Base-by-base conservation (phyloP, 768 basidiomycete genomes). In the Boletus pseudo-olivaceus region DNA sequence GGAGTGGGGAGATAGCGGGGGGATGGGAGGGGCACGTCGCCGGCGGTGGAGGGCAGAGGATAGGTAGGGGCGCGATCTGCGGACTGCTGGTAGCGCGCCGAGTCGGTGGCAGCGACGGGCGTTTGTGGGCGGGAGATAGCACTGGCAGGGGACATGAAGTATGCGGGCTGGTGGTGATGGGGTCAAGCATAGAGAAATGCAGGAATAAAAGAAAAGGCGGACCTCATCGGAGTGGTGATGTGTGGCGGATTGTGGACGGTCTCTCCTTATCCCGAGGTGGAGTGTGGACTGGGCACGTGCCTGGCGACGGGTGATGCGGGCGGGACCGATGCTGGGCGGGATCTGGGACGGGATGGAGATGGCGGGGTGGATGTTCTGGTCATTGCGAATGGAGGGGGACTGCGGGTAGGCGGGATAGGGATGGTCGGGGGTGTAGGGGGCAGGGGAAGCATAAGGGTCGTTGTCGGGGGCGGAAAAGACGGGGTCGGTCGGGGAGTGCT, bases 271-370 rank as follows among this genome's bases (percentile, higher is more conserved):
- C 15, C 66, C 69, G 11, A 72, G 67, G 58, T 72, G 69, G 59
- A 71, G 67, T 23, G 69, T 55, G 40, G 66, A 62, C 33, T 67
- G 66, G 20, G 66, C 67, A 62, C 72, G 72, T 67, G 69, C 72
- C 59, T 77, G 78, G 38, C 78, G 71, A 39, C 82, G 77, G 38
- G 76, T 76, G 47, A 73, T 69, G 55, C 83, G 79, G 56, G 71
- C 70, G 44, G 83, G 82, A 0, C 82, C 83, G 56, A 81, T 76
- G 69, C 75, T 81, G 30, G 79, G 70, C 12, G 78, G 72, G 37
- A 81, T 70, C 68, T 81, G 81, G 4, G 68, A 51, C 35, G 62
- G 54, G 47, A 77, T 72, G 23, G 55, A 46, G 55, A 72, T 54
- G 51, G 62, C 49, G 52, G 64, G 56, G 43, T 62, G 65, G 41